A percentile compares a stretch with the other conserved stretches of the same genome.
Conservation (phyloP, 2,329 filamentous ascomycete species). For the Fusarium solani-melongenae region DNA sequence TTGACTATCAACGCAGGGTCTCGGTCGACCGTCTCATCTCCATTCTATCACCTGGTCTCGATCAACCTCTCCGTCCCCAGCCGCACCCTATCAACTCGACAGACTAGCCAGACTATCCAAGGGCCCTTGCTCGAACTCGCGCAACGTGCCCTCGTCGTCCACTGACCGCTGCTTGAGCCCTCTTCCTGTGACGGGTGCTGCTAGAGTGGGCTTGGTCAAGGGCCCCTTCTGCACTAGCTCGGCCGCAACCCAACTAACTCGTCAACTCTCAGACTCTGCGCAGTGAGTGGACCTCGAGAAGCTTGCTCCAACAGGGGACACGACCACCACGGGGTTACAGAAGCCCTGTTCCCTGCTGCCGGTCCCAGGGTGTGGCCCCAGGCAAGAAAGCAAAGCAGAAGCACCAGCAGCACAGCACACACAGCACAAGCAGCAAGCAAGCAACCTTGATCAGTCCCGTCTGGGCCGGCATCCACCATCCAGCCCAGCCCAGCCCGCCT, state of each 20-base stretch:
- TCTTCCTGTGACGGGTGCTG: conserved; percentile 38
- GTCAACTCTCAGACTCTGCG: background rate
- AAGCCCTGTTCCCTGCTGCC: conserved; percentile 10
- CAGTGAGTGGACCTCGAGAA: conserved; percentile 24
- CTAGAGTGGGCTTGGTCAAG: conserved; percentile 40
- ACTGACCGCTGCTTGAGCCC: conserved; percentile 45
- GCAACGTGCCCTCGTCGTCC: conserved; percentile 33
- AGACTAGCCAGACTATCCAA: background rate
- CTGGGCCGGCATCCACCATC: conserved; percentile 19
- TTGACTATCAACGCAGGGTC: conserved; percentile 23
- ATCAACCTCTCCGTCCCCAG: conserved; percentile 29
- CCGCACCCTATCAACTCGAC: conserved; percentile 26
- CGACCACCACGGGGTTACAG: conserved; percentile 12
- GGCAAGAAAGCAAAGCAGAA: background rate
- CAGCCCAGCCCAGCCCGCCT: conserved; percentile 25
- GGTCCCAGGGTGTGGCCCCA: background rate
- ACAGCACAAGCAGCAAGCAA: conserved; percentile 6
- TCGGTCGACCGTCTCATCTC: conserved; percentile 25
- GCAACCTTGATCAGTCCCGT: conserved; percentile 22
- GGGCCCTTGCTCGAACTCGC: conserved; percentile 30
- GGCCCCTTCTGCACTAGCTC: conserved; percentile 34
- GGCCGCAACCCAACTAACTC: conserved; percentile 27
- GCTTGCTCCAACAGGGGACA: background rate
- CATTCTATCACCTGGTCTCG: conserved; percentile 36
- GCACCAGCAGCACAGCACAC: background rate